These are phyloP conservation scores for Plantago elongata DNA, from an alignment of 257 asterid species.

Conservation along the genomic window DNA sequence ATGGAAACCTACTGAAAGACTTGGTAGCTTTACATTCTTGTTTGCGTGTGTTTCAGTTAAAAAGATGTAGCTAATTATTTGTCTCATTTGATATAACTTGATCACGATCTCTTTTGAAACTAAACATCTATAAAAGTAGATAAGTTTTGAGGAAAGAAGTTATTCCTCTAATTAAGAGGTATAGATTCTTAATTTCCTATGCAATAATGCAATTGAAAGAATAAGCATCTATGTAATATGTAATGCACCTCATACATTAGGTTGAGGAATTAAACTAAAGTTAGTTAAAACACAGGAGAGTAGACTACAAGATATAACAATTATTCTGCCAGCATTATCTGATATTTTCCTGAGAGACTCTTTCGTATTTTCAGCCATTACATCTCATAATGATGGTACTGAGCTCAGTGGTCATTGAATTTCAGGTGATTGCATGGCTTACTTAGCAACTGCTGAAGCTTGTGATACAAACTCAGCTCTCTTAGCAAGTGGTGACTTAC, in stretches of 20 bases:
- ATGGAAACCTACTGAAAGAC: not conserved
- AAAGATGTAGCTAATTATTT: not conserved
- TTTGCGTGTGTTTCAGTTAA: not conserved
- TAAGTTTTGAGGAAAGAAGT: no score
- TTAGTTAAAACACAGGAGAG: no score
- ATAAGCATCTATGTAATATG: no score
- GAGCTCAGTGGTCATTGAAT: not conserved
- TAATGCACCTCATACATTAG: no score
- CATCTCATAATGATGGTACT: not conserved
- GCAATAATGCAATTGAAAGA: no score
- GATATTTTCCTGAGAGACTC: not conserved
- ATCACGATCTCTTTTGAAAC: no score
- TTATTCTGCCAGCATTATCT: not conserved
- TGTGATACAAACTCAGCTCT: conserved; percentile 69
- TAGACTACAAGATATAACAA: no score
- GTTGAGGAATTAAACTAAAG: no score
- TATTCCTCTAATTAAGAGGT: no score
- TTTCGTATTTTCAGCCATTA: no score
- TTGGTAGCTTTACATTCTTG: not conserved
- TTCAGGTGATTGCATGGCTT: conserved; percentile 50
- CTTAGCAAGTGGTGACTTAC: conserved; percentile 53
- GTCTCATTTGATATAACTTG: not conserved
- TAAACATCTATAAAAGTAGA: no score
- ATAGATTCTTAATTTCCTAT: no score
- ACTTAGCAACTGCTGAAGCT: conserved; percentile 68